Evolutionary conservation across 306 rosid genomes (phyloP).

Genomic region (Adenanthera pavonina): DNA sequence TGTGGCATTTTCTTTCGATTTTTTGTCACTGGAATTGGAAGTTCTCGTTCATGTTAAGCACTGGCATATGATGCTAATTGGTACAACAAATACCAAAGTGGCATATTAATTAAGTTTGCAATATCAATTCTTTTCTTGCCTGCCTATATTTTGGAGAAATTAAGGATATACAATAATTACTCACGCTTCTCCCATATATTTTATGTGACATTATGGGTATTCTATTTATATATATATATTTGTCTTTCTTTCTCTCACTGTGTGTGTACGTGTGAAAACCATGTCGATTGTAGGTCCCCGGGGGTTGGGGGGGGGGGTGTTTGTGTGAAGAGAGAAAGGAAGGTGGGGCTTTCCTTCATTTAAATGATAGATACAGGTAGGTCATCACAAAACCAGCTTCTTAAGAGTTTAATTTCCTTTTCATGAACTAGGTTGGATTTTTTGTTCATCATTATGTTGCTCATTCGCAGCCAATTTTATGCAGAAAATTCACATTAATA

Average conservation of each 20-base stretch:
- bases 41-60: too few relatives aligned
- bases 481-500: neutral
- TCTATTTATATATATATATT: too few relatives aligned
- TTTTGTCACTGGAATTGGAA: neutral
- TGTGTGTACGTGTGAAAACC: too few relatives aligned
- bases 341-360: neutral
- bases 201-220: neutral
- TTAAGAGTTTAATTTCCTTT: too few relatives aligned
- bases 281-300: too few relatives aligned
- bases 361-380: neutral
- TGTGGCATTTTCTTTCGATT: neutral
- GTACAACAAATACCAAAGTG: neutral
- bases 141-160: neutral
- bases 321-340: neutral
- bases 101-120: neutral
- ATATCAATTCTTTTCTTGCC: neutral
- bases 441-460: too few relatives aligned
- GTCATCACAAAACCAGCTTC: too few relatives aligned
- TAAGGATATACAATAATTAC: neutral
- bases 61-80: neutral
- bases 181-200: neutral
- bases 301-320: neutral
- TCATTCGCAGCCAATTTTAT: too few relatives aligned
- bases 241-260: neutral
- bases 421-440: too few relatives aligned